Base-by-base conservation (phyloP, 352 stramenopile species). In the Phytophthora fragariaefolia region DNA sequence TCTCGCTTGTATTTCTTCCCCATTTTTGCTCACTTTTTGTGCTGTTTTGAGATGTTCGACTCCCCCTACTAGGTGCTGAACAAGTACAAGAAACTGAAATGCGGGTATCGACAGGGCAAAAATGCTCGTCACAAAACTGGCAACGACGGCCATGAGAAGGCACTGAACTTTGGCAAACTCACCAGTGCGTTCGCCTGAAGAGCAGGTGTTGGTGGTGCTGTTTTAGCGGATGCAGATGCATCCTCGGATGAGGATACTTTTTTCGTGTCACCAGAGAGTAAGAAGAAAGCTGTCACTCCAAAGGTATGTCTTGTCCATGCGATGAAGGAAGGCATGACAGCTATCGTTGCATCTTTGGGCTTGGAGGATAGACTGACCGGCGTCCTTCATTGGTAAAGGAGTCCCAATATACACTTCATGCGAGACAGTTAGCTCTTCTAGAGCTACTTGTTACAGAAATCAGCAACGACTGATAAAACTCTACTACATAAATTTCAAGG, bases 171-270 rank as follows among this genome's bases (percentile, higher is more conserved):
- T 63, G 46, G 45, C 2, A 57, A 54, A 20, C n/a, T 56, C 2
- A 63, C 43, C 20, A 57, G 56, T 15, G 56, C 45, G 23, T 63
- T 63, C 30, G 56, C 18, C 18, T 45, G 56, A 6, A 28, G 56
- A 20, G 20, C 30, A 17, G 46, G 56, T 10, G 20, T 57, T 22
- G 56, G 56, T 4, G 54, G 42, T 9, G 10, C 17, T 6, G 17
- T 40, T 23, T 20, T 61, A 34, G 54, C 54, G 12, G 54, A 52
- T 46, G 54, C 23, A 2, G 54, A 61, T 22, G 30, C 20, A 4
- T 32, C 7, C 12, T 3, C 8, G 10, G 50, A 57, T 10, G 50
- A 57, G 20, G 50, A 57, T 8, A 7, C 9, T 6, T 55, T 18
- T 3, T 55, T 55, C 28, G 18, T 13, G 2, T 43, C 48, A 7